A percentile compares a stretch with the other conserved stretches of the same genome.
Conservation (phyloP, 2,329 filamentous ascomycete species). For the Eutypella sp. region DNA sequence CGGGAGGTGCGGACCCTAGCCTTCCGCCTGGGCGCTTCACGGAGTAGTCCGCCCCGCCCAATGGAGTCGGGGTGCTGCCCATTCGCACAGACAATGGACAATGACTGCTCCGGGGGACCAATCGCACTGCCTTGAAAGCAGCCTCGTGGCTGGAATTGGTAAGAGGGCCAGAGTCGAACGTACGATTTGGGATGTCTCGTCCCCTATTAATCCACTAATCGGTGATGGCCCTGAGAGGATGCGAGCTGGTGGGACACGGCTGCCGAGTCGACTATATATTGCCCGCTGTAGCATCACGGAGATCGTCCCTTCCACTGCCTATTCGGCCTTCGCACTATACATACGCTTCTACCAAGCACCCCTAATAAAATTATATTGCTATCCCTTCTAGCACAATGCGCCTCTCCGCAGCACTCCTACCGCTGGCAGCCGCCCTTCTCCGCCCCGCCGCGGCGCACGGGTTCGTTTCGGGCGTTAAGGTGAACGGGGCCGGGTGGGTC, state of each 20-base stretch:
- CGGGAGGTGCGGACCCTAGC: slow-evolving; percentile 8
- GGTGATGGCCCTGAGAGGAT: neutral
- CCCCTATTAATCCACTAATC: neutral
- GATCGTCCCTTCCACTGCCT: neutral
- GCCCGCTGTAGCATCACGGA: neutral
- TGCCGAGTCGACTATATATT: slow-evolving; percentile 3
- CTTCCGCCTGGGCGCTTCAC: slow-evolving; percentile 14
- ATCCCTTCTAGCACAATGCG: slow-evolving; percentile 6
- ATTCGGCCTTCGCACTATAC: neutral
- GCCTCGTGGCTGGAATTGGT: neutral
- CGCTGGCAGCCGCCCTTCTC: slow-evolving; percentile 11
- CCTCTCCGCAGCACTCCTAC: slow-evolving; percentile 5
- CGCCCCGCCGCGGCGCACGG: slow-evolving; percentile 13
- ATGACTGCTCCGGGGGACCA: slow-evolving; percentile 9
- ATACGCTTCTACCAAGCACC: slow-evolving; percentile 5
- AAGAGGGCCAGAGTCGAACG: neutral
- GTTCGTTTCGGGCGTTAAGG: slow-evolving; percentile 18
- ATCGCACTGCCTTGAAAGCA: neutral
- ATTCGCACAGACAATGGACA: neutral
- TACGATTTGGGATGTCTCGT: neutral
- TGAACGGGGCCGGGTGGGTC: slow-evolving; percentile 14
- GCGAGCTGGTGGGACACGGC: neutral
- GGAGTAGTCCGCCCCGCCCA: slow-evolving; percentile 4
- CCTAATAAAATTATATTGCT: neutral
- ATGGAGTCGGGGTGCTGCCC: slow-evolving; percentile 1